phyloP scores from a whole-genome alignment of 306 rosid genomes.

The barrel medic (Medicago truncatula) region DNA sequence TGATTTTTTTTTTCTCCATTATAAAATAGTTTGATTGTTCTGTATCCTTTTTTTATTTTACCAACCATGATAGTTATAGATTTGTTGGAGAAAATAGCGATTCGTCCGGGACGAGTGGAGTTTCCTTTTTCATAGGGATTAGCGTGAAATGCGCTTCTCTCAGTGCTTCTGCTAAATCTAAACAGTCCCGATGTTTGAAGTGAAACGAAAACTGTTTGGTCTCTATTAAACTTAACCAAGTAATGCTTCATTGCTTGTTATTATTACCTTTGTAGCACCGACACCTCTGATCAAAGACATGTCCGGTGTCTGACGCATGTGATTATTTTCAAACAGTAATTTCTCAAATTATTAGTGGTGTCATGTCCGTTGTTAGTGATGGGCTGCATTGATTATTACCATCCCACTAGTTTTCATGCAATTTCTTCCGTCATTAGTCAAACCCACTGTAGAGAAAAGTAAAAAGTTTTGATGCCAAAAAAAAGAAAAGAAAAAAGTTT shows the following conservation, averaged over 20 bases:
- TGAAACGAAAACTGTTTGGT: not conserved
- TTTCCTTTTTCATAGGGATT: slow-evolving; percentile 10
- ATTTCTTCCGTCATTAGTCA: slow-evolving; percentile 8
- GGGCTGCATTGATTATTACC: not conserved
- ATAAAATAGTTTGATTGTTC: not conserved
- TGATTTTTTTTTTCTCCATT: not conserved
- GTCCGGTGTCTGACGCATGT: too few relatives aligned
- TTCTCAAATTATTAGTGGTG: too few relatives aligned
- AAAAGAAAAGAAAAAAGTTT: slow-evolving; percentile 9
- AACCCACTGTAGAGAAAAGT: slow-evolving; percentile 5
- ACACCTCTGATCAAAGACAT: too few relatives aligned
- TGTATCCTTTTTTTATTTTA: slow-evolving; percentile 10
- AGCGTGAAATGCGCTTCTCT: slow-evolving; percentile 7
- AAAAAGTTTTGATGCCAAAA: not conserved
- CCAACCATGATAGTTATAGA: not conserved
- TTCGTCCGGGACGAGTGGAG: not conserved
- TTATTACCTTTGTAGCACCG: not conserved
- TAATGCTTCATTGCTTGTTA: slow-evolving; percentile 1
- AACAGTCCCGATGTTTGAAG: not conserved
- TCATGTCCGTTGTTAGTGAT: too few relatives aligned
- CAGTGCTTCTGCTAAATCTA: not conserved
- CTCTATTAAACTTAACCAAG: not conserved
- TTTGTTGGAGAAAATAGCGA: slow-evolving; percentile 1
- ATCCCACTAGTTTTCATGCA: not conserved
- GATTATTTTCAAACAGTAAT: too few relatives aligned